phyloP scores from a whole-genome alignment of 2,329 filamentous ascomycete species.

The Pseudogymnoascus sp. region DNA sequence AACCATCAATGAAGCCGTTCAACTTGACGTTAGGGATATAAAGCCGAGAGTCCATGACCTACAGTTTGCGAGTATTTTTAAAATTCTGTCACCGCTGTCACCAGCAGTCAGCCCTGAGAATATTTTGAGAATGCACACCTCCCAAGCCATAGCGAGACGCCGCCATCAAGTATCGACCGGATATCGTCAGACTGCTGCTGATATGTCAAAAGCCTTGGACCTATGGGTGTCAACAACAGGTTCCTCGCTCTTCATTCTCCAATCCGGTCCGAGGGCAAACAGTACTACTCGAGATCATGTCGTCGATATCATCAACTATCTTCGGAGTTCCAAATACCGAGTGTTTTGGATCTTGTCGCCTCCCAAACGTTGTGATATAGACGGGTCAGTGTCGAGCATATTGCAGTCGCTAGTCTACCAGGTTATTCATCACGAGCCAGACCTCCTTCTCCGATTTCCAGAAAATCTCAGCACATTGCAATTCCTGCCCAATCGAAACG shows the following conservation, averaged over 20 bases:
- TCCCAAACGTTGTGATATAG: not conserved
- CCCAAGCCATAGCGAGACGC: not conserved
- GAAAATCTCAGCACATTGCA: not conserved
- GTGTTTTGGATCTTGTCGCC: slow-evolving; percentile 10
- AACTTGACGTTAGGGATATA: not conserved
- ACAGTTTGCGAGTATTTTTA: not conserved
- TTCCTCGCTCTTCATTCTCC: slow-evolving; percentile 9
- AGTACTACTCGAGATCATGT: not conserved
- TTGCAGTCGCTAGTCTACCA: not conserved
- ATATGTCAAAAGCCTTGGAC: not conserved
- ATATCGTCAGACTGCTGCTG: not conserved
- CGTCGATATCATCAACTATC: not conserved
- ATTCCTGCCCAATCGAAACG: not conserved
- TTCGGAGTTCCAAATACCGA: slow-evolving; percentile 1
- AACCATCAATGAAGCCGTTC: slow-evolving; percentile 9
- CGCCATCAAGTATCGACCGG: not conserved
- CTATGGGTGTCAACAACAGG: slow-evolving; percentile 9
- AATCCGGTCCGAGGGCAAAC: slow-evolving; percentile 5
- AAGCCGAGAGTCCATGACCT: not conserved
- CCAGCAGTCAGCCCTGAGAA: not conserved
- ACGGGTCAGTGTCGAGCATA: not conserved
- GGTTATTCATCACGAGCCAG: not conserved
- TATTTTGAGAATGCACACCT: not conserved
- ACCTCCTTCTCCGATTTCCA: not conserved
- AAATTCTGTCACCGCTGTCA: not conserved